A percentile compares a stretch with the other conserved stretches of the same genome.
These are phyloP conservation scores for Zizania palustris DNA, from an alignment of 202 grass and related monocot species.

Conservation along the genomic window DNA sequence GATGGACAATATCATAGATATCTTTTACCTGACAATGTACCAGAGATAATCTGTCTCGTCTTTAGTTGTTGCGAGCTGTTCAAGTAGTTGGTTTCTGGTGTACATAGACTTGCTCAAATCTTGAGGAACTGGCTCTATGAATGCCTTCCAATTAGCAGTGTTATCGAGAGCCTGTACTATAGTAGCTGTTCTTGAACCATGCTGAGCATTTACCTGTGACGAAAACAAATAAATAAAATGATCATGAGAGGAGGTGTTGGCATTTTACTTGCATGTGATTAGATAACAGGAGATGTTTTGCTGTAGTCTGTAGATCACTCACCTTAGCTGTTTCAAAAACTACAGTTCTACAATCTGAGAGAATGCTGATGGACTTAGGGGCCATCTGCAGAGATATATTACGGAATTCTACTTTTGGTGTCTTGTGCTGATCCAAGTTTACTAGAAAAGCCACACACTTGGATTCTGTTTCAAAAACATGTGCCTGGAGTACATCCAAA, in stretches of 20 bases:
- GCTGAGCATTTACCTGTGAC: slow-evolving; percentile 66
- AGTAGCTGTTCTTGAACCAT: slow-evolving; percentile 54
- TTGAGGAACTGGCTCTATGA: slow-evolving; percentile 58
- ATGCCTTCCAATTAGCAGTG: slow-evolving; percentile 60
- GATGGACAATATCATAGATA: not conserved
- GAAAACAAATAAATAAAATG: slow-evolving; percentile 27
- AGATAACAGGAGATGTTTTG: not conserved
- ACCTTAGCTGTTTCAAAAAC: slow-evolving; percentile 83
- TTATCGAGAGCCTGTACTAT: slow-evolving; percentile 50
- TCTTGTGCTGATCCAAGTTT: slow-evolving; percentile 52
- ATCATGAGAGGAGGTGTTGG: not conserved
- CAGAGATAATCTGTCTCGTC: slow-evolving; percentile 95
- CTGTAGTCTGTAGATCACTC: slow-evolving; percentile 3
- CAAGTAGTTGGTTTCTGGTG: slow-evolving; percentile 53
- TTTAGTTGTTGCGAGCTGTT: slow-evolving; percentile 81
- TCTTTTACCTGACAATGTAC: slow-evolving; percentile 71
- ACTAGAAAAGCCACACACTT: slow-evolving; percentile 77
- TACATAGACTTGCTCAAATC: slow-evolving; percentile 34
- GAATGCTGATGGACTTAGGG: slow-evolving; percentile 73
- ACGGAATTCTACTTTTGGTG: slow-evolving; percentile 46
- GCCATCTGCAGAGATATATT: slow-evolving; percentile 53
- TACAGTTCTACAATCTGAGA: slow-evolving; percentile 58
- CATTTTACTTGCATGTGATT: not conserved
- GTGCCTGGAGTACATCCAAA: slow-evolving; percentile 59
- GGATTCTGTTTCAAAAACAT: slow-evolving; percentile 73